A percentile compares a stretch with the other conserved stretches of the same genome.
phyloP scores from a whole-genome alignment of 139 green algal genomes.

The Raphidocelis subcapitata region DNA sequence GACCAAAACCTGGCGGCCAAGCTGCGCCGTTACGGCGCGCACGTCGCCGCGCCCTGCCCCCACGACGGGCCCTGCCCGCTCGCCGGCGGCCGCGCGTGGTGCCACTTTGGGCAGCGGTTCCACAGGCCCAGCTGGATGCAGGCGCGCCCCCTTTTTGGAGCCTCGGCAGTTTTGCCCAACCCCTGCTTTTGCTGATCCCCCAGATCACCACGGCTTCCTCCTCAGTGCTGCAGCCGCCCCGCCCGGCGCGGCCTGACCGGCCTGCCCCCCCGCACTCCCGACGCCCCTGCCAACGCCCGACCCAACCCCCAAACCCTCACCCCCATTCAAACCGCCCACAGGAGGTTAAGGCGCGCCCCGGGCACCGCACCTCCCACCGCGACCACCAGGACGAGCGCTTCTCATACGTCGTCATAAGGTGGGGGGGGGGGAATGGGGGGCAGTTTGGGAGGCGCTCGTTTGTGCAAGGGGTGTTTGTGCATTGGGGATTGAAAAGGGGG shows the following conservation, averaged over 20 bases:
- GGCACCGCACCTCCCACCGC: background rate
- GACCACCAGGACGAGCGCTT: slow-evolving; percentile 77
- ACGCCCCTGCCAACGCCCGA: too few relatives aligned
- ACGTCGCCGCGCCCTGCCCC: slow-evolving; percentile 81
- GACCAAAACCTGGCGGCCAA: slow-evolving; percentile 13
- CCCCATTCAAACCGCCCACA: slow-evolving; percentile 1
- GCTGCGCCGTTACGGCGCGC: slow-evolving; percentile 30
- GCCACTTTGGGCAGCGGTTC: slow-evolving; percentile 78
- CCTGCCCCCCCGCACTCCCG: too few relatives aligned
- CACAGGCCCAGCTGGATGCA: slow-evolving; percentile 50
- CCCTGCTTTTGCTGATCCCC: too few relatives aligned
- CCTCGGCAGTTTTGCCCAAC: too few relatives aligned
- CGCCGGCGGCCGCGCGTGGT: slow-evolving; percentile 54
- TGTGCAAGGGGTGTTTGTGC: too few relatives aligned
- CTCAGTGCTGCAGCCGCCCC: background rate
- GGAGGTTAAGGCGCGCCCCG: slow-evolving; percentile 24
- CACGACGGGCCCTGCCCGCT: slow-evolving; percentile 82
- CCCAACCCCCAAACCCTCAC: too few relatives aligned
- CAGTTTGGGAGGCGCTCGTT: too few relatives aligned
- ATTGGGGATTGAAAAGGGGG: slow-evolving; percentile 1
- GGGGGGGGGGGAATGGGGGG: too few relatives aligned
- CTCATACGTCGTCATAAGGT: slow-evolving; percentile 76
- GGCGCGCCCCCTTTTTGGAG: background rate
- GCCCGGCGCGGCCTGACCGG: background rate
- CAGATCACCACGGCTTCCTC: too few relatives aligned